Conservation (phyloP, 2,329 filamentous ascomycete species). For the Chrysoporthe cubensis region DNA sequence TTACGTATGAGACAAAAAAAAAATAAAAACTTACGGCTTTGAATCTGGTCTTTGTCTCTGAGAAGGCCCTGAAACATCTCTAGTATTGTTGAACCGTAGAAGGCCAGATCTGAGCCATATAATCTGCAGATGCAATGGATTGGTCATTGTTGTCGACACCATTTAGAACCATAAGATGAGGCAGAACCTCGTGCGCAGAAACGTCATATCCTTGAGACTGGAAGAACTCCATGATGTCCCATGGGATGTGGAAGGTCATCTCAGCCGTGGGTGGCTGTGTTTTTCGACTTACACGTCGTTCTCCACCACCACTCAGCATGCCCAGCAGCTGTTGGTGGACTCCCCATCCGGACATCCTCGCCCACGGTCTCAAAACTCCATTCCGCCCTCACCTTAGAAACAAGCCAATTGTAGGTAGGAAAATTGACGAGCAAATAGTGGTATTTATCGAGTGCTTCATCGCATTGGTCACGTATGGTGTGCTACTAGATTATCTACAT, state of each 20-base stretch:
- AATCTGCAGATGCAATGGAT: background rate
- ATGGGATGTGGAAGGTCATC: conserved; percentile 9
- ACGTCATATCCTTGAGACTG: conserved; percentile 4
- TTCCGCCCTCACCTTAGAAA: background rate
- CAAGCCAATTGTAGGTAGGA: conserved; percentile 12
- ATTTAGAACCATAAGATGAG: conserved; percentile 2
- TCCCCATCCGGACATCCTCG: background rate
- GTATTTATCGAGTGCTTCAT: background rate
- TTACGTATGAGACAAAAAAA: background rate
- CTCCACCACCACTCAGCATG: background rate
- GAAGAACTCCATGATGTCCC: conserved; percentile 5
- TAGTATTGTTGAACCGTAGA: background rate
- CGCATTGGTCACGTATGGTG: background rate
- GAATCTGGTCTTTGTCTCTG: too few species aligned
- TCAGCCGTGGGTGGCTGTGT: background rate
- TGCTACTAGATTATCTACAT: background rate
- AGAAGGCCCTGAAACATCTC: conserved; percentile 1
- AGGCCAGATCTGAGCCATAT: conserved; percentile 13
- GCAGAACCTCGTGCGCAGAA: conserved; percentile 5
- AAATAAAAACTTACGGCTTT: background rate
- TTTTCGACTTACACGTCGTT: background rate
- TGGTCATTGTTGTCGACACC: conserved; percentile 9
- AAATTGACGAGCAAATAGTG: background rate
- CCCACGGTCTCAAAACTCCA: conserved; percentile 3
- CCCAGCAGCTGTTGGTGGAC: conserved; percentile 4